A percentile compares a stretch with the other conserved stretches of the same genome.
These are phyloP conservation scores for Diaporthe sp. DNA, from an alignment of 2,329 filamentous ascomycete genomes.

Conservation along the genomic window DNA sequence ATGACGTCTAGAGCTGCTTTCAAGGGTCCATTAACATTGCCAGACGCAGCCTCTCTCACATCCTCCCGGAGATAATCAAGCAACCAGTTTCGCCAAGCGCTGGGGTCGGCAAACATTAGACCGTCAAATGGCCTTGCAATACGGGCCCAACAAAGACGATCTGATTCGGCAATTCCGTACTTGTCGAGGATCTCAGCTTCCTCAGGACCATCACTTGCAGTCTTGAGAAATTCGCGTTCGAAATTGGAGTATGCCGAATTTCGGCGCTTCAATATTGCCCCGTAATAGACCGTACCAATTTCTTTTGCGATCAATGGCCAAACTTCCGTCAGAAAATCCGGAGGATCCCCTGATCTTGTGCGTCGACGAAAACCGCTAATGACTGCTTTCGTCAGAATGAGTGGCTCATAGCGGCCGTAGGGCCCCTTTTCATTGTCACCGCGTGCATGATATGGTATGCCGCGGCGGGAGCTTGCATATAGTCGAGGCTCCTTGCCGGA, in stretches of 20 bases:
- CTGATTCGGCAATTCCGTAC: not conserved
- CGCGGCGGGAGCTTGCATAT: slow-evolving; percentile 5
- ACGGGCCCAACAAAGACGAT: not conserved
- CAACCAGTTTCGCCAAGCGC: not conserved
- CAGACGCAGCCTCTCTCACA: not conserved
- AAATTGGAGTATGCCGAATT: not conserved
- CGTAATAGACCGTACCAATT: not conserved
- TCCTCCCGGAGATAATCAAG: not conserved
- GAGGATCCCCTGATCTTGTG: not conserved
- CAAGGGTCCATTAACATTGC: slow-evolving; percentile 2
- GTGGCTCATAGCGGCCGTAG: not conserved
- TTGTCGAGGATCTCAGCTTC: not conserved
- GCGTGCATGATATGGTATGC: not conserved
- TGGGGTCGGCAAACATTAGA: not conserved
- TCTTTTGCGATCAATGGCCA: slow-evolving; percentile 1
- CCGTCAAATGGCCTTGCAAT: not conserved
- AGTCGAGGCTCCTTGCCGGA: slow-evolving; percentile 14
- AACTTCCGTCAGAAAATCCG: slow-evolving; percentile 4
- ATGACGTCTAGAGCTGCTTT: slow-evolving; percentile 10
- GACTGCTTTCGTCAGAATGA: not conserved
- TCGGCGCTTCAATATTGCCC: not conserved
- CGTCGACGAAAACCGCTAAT: not conserved
- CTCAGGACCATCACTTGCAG: not conserved
- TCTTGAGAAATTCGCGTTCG: not conserved
- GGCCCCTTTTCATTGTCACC: slow-evolving; percentile 1